Percentiles rank a stretch among this genome's conserved stretches.
Evolutionary conservation across 1,139 yeast genomes (phyloP).

Genomic region (Keqinozyma sinolaborantium): DNA sequence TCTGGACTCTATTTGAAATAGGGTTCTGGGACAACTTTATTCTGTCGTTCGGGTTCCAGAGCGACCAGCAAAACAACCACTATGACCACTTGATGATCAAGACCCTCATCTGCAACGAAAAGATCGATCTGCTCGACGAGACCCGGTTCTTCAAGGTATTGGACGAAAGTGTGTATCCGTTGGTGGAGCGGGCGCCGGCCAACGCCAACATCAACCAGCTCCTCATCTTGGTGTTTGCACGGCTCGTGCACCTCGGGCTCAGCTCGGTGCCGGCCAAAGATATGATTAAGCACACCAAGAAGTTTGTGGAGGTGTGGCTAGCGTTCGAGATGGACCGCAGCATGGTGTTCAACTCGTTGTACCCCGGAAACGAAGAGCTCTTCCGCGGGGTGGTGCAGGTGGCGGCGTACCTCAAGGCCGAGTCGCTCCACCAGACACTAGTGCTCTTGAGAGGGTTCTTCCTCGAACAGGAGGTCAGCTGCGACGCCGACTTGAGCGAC

Average conservation of each 20-base stretch:
- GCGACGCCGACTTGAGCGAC: not conserved
- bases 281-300: slow-evolving; percentile 1
- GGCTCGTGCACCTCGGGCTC: slow-evolving; percentile 7
- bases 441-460: not conserved
- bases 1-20: slow-evolving; percentile 24
- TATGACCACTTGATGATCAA: slow-evolving; percentile 9
- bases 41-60: slow-evolving; percentile 9
- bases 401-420: not conserved
- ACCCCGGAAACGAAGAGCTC: slow-evolving; percentile 27
- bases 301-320: slow-evolving; percentile 25
- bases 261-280: slow-evolving; percentile 6
- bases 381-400: slow-evolving; percentile 19
- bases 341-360: slow-evolving; percentile 26
- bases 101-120: slow-evolving; percentile 5
- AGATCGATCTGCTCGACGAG: slow-evolving; percentile 3
- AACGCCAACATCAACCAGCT: slow-evolving; percentile 14
- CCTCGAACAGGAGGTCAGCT: not conserved
- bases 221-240: slow-evolving; percentile 16
- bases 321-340: slow-evolving; percentile 15
- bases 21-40: slow-evolving; percentile 32
- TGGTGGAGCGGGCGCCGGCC: slow-evolving; percentile 5
- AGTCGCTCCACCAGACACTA: not conserved
- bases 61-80: slow-evolving; percentile 6
- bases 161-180: slow-evolving; percentile 8
- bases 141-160: slow-evolving; percentile 1